Conservation (phyloP, 495 filamentous ascomycete genomes). For the Aspergillus cristatus region DNA sequence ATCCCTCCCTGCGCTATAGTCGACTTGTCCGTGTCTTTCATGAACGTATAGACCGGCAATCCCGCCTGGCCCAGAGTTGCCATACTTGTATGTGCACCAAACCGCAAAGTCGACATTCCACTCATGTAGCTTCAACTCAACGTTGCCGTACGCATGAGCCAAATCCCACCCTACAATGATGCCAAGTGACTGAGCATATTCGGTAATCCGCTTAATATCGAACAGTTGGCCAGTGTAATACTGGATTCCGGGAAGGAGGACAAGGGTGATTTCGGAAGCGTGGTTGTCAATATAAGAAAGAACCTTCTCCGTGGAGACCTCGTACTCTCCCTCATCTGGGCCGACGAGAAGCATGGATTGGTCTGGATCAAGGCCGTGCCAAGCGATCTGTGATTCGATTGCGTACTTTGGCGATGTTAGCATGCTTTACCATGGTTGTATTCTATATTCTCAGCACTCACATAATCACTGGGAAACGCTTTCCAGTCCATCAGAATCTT, state of each 20-base stretch:
- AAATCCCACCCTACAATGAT: slow-evolving; percentile 89
- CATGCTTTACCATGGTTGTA: background rate
- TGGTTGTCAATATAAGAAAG: slow-evolving; percentile 66
- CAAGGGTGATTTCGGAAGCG: slow-evolving; percentile 61
- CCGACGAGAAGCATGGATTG: slow-evolving; percentile 69
- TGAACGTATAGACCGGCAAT: slow-evolving; percentile 88
- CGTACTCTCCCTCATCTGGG: slow-evolving; percentile 43
- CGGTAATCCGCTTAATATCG: slow-evolving; percentile 80
- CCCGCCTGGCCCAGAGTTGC: slow-evolving; percentile 79
- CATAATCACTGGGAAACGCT: slow-evolving; percentile 91
- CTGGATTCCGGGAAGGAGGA: slow-evolving; percentile 86
- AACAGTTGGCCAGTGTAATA: slow-evolving; percentile 91
- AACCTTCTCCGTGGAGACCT: slow-evolving; percentile 62
- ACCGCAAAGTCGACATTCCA: slow-evolving; percentile 93
- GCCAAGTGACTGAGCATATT: slow-evolving; percentile 61
- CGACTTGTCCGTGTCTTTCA: slow-evolving; percentile 52
- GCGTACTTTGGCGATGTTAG: slow-evolving; percentile 53
- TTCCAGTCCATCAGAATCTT: slow-evolving; percentile 92
- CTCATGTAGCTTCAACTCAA: slow-evolving; percentile 69
- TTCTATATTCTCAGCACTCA: slow-evolving; percentile 23
- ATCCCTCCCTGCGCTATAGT: slow-evolving; percentile 37
- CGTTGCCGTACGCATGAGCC: slow-evolving; percentile 91
- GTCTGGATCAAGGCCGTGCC: slow-evolving; percentile 60
- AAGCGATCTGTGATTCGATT: slow-evolving; percentile 78
- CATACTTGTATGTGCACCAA: slow-evolving; percentile 97